Evolutionary conservation across 176 grass and related monocot genomes (phyloP).

Genomic region (Calamus simplicifolius): DNA sequence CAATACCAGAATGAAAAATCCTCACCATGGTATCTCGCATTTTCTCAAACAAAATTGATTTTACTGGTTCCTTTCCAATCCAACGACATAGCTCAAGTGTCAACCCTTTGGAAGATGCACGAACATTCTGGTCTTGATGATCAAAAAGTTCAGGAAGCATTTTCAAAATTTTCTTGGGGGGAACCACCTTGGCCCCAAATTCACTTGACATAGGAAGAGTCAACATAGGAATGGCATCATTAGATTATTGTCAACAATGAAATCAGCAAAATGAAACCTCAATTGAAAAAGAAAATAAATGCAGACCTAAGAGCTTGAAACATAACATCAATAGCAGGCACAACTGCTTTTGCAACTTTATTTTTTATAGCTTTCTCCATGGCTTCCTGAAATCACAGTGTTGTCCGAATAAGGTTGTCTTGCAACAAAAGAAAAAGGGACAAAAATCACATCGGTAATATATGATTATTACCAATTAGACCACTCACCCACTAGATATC

Average conservation of each 20-base stretch:
- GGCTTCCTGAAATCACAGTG: constrained; percentile 58
- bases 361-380: constrained; percentile 99
- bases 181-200: constrained; percentile 85
- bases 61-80: constrained; percentile 98
- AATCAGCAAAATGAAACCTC: too few species aligned
- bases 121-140: constrained; percentile 96
- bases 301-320: constrained; percentile 96
- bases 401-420: constrained; percentile 8
- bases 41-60: constrained; percentile 95
- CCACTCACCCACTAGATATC: too few species aligned
- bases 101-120: constrained; percentile 91
- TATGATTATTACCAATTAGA: too few species aligned
- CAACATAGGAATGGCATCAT: too few species aligned
- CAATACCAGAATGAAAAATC: constrained; percentile 5
- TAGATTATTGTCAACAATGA: too few species aligned
- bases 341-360: constrained; percentile 99
- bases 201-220: constrained; percentile 40
- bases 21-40: constrained; percentile 97
- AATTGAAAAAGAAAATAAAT: constrained; percentile 1
- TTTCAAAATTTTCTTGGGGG: constrained; percentile 94
- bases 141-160: constrained; percentile 99
- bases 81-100: constrained; percentile 96
- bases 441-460: too few species aligned
- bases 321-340: constrained; percentile 99
- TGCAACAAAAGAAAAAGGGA: too few species aligned